Evolutionary conservation across 345 rosid species (phyloP), one percentile per base, ranked within the genome.

Genomic region (Firmiana major): DNA sequence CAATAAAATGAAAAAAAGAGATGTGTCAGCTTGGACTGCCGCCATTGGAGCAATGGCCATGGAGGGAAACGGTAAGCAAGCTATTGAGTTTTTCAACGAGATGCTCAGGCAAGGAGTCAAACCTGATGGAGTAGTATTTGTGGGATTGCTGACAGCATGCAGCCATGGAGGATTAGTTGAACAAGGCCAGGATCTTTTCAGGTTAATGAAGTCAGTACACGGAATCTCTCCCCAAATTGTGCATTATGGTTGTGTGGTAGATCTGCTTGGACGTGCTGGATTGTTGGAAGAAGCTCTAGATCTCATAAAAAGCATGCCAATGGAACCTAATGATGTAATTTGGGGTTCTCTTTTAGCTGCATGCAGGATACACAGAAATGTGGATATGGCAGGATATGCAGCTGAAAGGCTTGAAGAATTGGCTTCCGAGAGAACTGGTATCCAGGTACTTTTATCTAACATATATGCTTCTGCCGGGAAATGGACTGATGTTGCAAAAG

Each of bases 161-260:
- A 87, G 88, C 71, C 90, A 83, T 45, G 75, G 85, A 15, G 88
- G 90, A 17, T 76, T 87, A 73, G 85, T 86, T 65, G 73, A 83
- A 38, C 77, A 87, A 75, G 92, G 90, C 40, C 80, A 70, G 82
- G 54, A 78, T 24, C 15, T 87, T 76, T 89, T 89, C 81, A 74
- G 75, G 75, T 83, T 87, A 66, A 89, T 89, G 92, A 77, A 78
- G 64, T 84, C 80, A 46, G 73, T 63, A 31, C 72, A 83, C 63
- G 83, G 83, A 46, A 78, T 89, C 76, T 76, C 77, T 59, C 88
- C 89, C 17, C 73, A 80, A 72, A 78, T 79, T 63, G 86, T 86
- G 36, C 92, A 89, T 75, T 89, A 86, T 49, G 92, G 92, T 3
- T 89, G 90, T 63, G 78, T 89, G 84, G 92, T 89, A 76, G 92